Evolutionary conservation across 306 rosid genomes (phyloP), one percentile per base, ranked within the genome.

Genomic region (Trifolium subterraneum): DNA sequence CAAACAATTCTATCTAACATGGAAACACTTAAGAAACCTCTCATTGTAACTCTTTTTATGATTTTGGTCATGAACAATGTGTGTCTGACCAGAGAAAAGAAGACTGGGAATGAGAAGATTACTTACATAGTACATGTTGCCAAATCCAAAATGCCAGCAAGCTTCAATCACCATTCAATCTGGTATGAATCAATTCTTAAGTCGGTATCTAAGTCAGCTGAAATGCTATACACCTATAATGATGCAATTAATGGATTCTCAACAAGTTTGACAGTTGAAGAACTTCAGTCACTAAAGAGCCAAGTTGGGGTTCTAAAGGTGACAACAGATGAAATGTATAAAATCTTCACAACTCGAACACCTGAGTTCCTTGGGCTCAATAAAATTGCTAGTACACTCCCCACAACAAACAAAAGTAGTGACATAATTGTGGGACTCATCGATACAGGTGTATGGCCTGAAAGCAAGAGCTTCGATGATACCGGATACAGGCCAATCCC

Each of bases 391-490:
- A 23, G 25, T 23, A 23, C 2, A 2, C 2, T 23, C 25, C 25
- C 25, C 25, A 23, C 25, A 68, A 72, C 92, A 2, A 78, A 41
- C 6, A 69, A 80, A 0, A 55, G 8, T 0, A 54, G 76, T 56
- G 97, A 89, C 4, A 82, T 88, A 6, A 63, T 90, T 15, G 20
- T 93, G 4, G 90, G 95, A 9, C 58, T 93, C 6, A 44, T 93
- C 20, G 98, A 93, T 73, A 87, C 93, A 0, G 98, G 95, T 0
- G 74, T 93, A 56, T 90, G 92, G 95, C 98, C 95, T 0, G 97
- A 93, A 73, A 93, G 97, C 81, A 90, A 90, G 88, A 44, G 50
- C 16, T 44, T 44, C 10, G 50, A 44, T 44, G 50, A 44, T 44
- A 13, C 16, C 15, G 50, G 89, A 8, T 66, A 87, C 3, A 92